Percentiles rank a stretch among this genome's conserved stretches.
These are phyloP conservation scores for Russula virescens DNA, from an alignment of 768 basidiomycete species.

Conservation along the genomic window DNA sequence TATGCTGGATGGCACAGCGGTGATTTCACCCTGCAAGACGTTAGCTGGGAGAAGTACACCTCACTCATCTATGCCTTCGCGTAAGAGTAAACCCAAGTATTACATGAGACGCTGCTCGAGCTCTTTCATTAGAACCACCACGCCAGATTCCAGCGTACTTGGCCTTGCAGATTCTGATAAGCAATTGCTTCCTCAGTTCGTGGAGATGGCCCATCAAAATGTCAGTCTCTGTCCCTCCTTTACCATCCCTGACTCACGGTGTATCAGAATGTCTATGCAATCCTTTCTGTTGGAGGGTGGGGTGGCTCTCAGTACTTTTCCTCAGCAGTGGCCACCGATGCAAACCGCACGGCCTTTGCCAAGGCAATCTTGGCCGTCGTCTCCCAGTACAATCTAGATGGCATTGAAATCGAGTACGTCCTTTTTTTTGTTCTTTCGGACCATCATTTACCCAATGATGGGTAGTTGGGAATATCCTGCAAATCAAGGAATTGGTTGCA, in stretches of 20 bases:
- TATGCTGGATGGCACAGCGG: constrained; percentile 46
- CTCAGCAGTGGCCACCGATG: constrained; percentile 10
- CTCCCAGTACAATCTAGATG: constrained; percentile 12
- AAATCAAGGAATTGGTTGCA: constrained; percentile 6
- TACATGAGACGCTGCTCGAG: not conserved
- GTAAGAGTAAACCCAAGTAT: constrained; percentile 36
- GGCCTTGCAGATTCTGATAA: constrained; percentile 28
- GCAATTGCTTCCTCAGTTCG: constrained; percentile 26
- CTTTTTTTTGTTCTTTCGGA: not conserved
- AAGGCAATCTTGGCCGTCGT: not conserved
- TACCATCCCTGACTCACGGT: not conserved
- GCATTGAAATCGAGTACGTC: constrained; percentile 20
- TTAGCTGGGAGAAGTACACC: constrained; percentile 54
- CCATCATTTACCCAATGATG: not conserved
- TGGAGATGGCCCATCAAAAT: constrained; percentile 23
- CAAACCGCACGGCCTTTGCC: constrained; percentile 18
- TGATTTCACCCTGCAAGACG: constrained; percentile 36
- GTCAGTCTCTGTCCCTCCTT: constrained; percentile 6
- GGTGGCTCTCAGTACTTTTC: constrained; percentile 17
- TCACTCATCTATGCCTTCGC: constrained; percentile 56
- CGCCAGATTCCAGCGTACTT: constrained; percentile 25
- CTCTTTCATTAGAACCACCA: not conserved
- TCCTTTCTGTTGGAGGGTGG: constrained; percentile 22
- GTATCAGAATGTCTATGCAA: constrained; percentile 12
- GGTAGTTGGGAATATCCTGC: constrained; percentile 18